Base-by-base conservation (phyloP, 2,329 filamentous ascomycete genomes). In the Colletotrichum lindemuthianum region DNA sequence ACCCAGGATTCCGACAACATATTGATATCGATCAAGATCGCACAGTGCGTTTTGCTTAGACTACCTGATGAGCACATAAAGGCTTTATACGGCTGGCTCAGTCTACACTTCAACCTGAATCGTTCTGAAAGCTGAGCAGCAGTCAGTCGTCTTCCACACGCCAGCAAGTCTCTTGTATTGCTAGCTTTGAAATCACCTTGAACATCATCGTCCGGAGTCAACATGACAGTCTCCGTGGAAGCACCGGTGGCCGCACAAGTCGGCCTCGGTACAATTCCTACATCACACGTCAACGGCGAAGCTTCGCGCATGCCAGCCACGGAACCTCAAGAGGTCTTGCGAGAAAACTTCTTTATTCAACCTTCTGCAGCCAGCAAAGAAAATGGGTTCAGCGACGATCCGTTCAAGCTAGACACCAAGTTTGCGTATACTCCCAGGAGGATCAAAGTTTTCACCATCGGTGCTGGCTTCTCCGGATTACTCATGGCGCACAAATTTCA, bases 401-500 rank as follows among this genome's bases (percentile, higher is more conserved):
- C 74, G 1, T 76, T 74, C 53, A 66, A 68, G 51, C 71, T 75
- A 1, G 68, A 60, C 48, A 47, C 65, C 6, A 43, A 68, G 67
- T 55, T 71, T 57, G 74, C 73, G 3, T 76, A 75, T 45, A 71
- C 72, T 10, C 70, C 69, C 13, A 64, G 69, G 5, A 75, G 72
- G 59, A 41, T 77, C 59, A 75, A 72, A 56, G 74, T 77, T 8
- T 66, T 77, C 13, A 77, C 74, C 8, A 73, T 76, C 16, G 74
- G 74, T 8, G 74, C 74, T 2, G 74, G 74, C 3, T 75, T 75
- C 60, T 74, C 73, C 4, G 74, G 74, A 16, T 57, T 75, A 16
- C 60, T 75, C n/a, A 74, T 75, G 71, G 74, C 74, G 8, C 73
- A 76, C 65, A 76, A 75, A 57, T 73, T 76, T 39, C 74, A 76